Percentiles rank a stretch among this genome's conserved stretches.
Evolutionary conservation across 176 grass and related monocot genomes (phyloP).

Genomic region (Musa beccarii): DNA sequence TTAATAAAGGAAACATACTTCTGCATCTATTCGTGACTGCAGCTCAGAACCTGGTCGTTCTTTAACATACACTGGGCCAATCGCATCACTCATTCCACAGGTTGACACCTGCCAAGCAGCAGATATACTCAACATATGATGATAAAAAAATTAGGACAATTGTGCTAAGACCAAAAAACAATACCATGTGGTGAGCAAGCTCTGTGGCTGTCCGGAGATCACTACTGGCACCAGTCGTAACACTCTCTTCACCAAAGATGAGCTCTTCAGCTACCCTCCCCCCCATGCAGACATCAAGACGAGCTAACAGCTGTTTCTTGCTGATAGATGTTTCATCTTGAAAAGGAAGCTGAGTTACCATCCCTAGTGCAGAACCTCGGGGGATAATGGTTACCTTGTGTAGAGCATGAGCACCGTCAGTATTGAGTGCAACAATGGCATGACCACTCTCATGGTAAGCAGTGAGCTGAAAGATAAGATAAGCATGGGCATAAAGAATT

Average conservation of each 20-base stretch:
- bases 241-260: conserved; percentile 95
- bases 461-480: conserved; percentile 51
- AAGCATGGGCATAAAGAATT: not conserved
- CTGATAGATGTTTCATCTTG: conserved; percentile 97
- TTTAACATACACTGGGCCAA: conserved; percentile 93
- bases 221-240: conserved; percentile 88
- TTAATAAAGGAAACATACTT: conserved; percentile 36
- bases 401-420: conserved; percentile 74
- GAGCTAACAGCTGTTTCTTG: conserved; percentile 89
- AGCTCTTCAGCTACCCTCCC: conserved; percentile 95
- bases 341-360: conserved; percentile 94
- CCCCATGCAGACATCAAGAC: conserved; percentile 99
- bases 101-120: conserved; percentile 60
- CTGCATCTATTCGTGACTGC: conserved; percentile 96
- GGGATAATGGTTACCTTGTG: conserved; percentile 98
- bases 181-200: conserved; percentile 97
- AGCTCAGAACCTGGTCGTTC: conserved; percentile 75
- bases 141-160: conserved; percentile 7
- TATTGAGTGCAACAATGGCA: conserved; percentile 96
- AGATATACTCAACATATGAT: conserved; percentile 2
- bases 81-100: conserved; percentile 91
- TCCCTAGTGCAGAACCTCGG: conserved; percentile 87
- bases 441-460: conserved; percentile 99
- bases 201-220: conserved; percentile 91
- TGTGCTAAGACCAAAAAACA: conserved; percentile 9